Evolutionary conservation across 2,329 filamentous ascomycete genomes (phyloP), one percentile per base, ranked within the genome.

Genomic region (Ampelomyces quisqualis): DNA sequence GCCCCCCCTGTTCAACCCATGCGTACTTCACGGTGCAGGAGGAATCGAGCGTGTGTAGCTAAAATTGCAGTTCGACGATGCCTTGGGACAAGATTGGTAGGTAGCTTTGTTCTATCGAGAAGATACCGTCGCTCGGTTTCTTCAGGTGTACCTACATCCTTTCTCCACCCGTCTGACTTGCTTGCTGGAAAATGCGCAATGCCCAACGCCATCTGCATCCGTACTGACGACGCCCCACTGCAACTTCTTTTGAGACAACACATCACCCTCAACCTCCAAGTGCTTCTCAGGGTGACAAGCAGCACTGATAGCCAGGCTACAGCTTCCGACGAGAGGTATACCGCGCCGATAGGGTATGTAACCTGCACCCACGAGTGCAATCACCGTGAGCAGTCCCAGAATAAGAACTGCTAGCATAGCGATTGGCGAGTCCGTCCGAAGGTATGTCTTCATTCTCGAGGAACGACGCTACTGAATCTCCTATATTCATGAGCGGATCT

Each of bases 291-390:
- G 26, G 11, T 64, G 60, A 20, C 57, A 63, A 1, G 53, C 55
- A 4, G 56, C 58, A 30, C 51, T 54, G 2, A 63, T 64, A 4
- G 57, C 58, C 23, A 55, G 21, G 44, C 60, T 91, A 18, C 84
- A 86, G 70, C 74, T 90, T 47, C 86, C 84, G 17, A 85, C 90
- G 73, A 91, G 88, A 66, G 87, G 86, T 46, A 90, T 90, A 47
- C 77, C 90, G 11, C 85, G 84, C 7, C 76, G 90, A 10, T 87
- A 86, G 1, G 84, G 86, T 3, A 85, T 84, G 0, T 88, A 90
- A 66, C 86, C 87, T 22, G 75, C 73, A 59, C 81, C 48, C 15
- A 62, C 7, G 4, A 55, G 24, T 2, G 37, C 24, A 1, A 47
- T 11, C 2, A 62, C 33, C 47, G 57, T 51, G 7, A 53, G 6